phyloP scores from a whole-genome alignment of 2,329 filamentous ascomycete genomes.

The Diaporthe citrichinensis region DNA sequence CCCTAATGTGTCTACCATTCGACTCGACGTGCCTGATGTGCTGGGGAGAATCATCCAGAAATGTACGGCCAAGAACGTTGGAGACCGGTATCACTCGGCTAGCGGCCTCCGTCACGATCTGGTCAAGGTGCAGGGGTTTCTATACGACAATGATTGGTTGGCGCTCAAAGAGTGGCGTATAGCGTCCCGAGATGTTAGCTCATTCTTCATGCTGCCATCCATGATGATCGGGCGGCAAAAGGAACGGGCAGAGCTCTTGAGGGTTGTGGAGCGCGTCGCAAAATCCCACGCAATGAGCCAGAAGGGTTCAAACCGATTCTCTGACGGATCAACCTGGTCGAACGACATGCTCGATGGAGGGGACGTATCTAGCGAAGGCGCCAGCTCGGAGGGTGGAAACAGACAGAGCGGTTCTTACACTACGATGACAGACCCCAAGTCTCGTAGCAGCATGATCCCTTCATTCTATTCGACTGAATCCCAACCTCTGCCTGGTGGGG shows the following conservation, averaged over 20 bases:
- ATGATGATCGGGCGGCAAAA: constrained; percentile 84
- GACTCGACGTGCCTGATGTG: constrained; percentile 87
- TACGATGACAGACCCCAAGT: constrained; percentile 59
- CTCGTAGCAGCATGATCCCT: constrained; percentile 56
- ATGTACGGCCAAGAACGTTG: constrained; percentile 90
- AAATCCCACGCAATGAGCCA: constrained; percentile 70
- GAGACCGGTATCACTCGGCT: constrained; percentile 90
- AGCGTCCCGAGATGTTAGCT: constrained; percentile 88
- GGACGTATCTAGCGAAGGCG: constrained; percentile 72
- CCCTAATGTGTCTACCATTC: constrained; percentile 80
- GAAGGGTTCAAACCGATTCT: constrained; percentile 61
- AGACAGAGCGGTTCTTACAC: constrained; percentile 65
- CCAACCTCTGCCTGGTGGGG: constrained; percentile 55
- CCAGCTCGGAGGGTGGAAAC: constrained; percentile 67
- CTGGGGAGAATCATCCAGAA: constrained; percentile 88
- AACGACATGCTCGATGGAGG: constrained; percentile 62
- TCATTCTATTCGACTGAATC: constrained; percentile 57
- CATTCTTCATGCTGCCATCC: constrained; percentile 89
- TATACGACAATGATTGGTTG: constrained; percentile 80
- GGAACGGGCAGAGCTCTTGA: constrained; percentile 79
- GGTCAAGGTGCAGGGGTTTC: constrained; percentile 77
- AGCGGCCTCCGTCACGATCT: constrained; percentile 89
- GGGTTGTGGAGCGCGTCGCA: constrained; percentile 82
- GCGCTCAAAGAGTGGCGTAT: constrained; percentile 82
- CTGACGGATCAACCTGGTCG: constrained; percentile 68